Evolutionary conservation across 345 rosid species (phyloP), one percentile per base, ranked within the genome.

Genomic region (Reutealis trisperma): DNA sequence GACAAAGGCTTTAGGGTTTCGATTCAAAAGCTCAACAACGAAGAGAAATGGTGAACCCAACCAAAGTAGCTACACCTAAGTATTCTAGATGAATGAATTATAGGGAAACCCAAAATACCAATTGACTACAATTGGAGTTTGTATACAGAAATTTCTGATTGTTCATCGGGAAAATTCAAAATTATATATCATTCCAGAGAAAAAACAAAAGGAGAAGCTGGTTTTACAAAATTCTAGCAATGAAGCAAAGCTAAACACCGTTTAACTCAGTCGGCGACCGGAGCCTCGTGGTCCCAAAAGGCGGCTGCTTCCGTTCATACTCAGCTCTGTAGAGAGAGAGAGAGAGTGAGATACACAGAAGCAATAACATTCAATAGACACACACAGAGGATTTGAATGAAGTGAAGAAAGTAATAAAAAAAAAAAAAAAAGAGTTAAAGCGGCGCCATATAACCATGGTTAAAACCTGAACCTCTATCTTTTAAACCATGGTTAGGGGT

Each of bases 231-330:
- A 59, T 11, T 44, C 22, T 60, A 68, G 71, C 62, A 51, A 79
- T 21, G 60, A 71, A 80, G 59, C 19, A 19, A 78, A 71, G 45
- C 25, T 9, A 76, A 63, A 41, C 78, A 27, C 61, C 68, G 52
- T 67, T 78, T 74, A 71, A 82, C 84, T 73, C 68, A 71, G 75
- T 74, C 74, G 78, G 80, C 61, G 69, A 18, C 75, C 65, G 30
- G 67, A 67, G 75, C 45, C 61, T 68, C 70, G 55, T 24, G 77
- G 86, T 82, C 78, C 62, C 72, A 55, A 75, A 67, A 72, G 84
- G 89, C 88, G 83, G 89, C 85, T 76, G 84, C 79, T 84, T 65
- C 83, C 55, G 77, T 63, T 68, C 76, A 61, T 68, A 51, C 67
- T 27, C 61, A 58, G 57, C 72, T 22, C 63, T 30, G 19, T 47